Base-by-base conservation (phyloP, 768 basidiomycete genomes). In the Suillus subaureus region DNA sequence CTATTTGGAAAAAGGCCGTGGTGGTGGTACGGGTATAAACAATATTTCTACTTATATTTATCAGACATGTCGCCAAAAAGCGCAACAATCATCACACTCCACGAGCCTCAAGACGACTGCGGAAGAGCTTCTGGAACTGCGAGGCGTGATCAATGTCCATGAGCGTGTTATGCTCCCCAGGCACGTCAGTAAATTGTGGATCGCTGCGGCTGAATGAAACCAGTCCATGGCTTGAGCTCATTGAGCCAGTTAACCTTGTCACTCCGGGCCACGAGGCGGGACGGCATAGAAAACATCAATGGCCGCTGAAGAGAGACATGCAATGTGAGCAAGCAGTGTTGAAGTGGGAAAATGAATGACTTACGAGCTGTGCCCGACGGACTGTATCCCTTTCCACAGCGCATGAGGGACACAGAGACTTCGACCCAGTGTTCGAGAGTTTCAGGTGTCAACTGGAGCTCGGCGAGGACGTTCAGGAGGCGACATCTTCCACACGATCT, bases 131-230 rank as follows among this genome's bases (percentile, higher is more conserved):
- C 58, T 74, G 73, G 69, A 74, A 76, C 1, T 64, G 68, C 3
- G 74, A 73, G 18, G 74, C 74, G 49, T 74, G 73, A 61, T 76
- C 75, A 54, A 73, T 66, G 65, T 75, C 74, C 75, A 75, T 76
- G 33, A 75, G 68, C 2, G 75, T 76, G 61, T 74, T 73, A 55
- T 75, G 74, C 12, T 73, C 68, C 28, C 74, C 74, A 2, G 74
- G 74, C 5, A 75, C 74, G 13, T 75, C 74, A 0, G 63, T 75
- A 11, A 65, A 75, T 8, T 62, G 5, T 8, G 73, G 63, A 54
- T 76, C 70, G 35, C 42, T 16, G 9, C 73, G 74, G 45, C 73
- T 65, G 69, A n/a, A n/a, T n/a, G n/a, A 68, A 74, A 0, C 3
- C 73, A 15, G 3, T 42, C 74, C 75, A 76, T 8, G 71, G 68